Base-by-base conservation (phyloP, 2,329 filamentous ascomycete genomes). In the Colletotrichum caudatum region DNA sequence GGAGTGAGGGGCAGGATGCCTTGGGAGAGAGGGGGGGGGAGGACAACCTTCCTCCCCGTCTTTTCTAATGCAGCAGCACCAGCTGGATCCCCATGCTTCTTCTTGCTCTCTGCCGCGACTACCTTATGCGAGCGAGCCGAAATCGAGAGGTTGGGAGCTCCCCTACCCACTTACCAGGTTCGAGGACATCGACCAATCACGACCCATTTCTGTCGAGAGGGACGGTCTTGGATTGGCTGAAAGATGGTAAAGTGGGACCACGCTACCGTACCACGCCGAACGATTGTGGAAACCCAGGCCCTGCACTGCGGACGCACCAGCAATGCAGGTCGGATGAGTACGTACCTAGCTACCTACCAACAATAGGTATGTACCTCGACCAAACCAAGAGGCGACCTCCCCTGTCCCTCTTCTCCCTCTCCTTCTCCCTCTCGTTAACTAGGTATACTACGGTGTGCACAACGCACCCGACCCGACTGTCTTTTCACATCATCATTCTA, bases 101-200 rank as follows among this genome's bases (percentile, higher is more conserved):
- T 11, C 39, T 39, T 14, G 11, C 12, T 41, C 44, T 48, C 66
- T 60, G 50, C 64, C 64, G 68, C 62, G 37, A 29, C 68, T 23
- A 63, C 69, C 44, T 29, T 29, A 29, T 58, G 58, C 48, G 53
- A 56, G 35, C 70, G 60, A 70, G 61, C 70, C 54, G 74, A 79
- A 81, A 78, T 78, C 73, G 76, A 81, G 79, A 80, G 79, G 79
- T 75, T 81, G 79, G 79, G 69, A 71, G 62, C 69, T 63, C 68
- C 65, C 56, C 29, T 65, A 41, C 54, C 69, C 68, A 73, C 64
- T 72, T 71, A 57, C 72, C 53, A 71, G 62, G 65, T 63, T 65
- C 54, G 64, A 73, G 60, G 26, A 16, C 23, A 3, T 12, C 39
- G 16, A 5, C 72, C 72, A 73, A 73, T 73, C 69, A 69, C 5